Evolutionary conservation across 139 green algal genomes (phyloP), one percentile per base, ranked within the genome.

Genomic region (Chlamydomonas applanata): DNA sequence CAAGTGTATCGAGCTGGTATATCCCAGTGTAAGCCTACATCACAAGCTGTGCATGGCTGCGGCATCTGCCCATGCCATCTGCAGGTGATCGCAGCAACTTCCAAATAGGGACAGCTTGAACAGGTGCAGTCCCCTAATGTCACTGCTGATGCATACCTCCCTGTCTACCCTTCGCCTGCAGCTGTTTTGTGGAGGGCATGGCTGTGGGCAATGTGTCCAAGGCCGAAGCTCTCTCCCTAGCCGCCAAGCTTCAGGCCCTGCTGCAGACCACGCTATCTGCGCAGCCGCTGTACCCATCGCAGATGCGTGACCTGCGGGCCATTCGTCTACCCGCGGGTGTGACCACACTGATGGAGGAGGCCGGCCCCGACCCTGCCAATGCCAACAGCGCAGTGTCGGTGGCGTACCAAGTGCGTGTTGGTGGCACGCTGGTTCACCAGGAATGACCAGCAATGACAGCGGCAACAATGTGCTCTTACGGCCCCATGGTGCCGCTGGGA

Each of bases 381-480:
- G 86, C 92, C 5, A 98, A 97, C 83, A 92, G 82, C 0, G 88
- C 93, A 2, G 76, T 91, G 0, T 71, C 88, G 24, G 70, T 94
- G 22, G 68, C 72, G 4, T 96, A 93, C 72, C 90, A 95, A 86
- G 87, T 91, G 54, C 2, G 74, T 16, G n/a, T 14, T 65, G 25
- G 40, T 30, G 9, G 32, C n/a, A n/a, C n/a, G n/a, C n/a, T n/a
- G n/a, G n/a, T n/a, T n/a, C n/a, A n/a, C n/a, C n/a, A n/a, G n/a
- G n/a, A n/a, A n/a, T n/a, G n/a, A n/a, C n/a, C n/a, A n/a, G n/a
- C n/a, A n/a, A n/a, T n/a, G n/a, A n/a, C n/a, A n/a, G n/a, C n/a
- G n/a, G n/a, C n/a, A n/a, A n/a, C n/a, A n/a, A n/a, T n/a, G n/a
- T n/a, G n/a, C n/a, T n/a, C n/a, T n/a, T n/a, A n/a, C n/a, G n/a